Evolutionary conservation across 164 flowering plant genomes (phyloP).

Genomic region (Platanus orientalis): DNA sequence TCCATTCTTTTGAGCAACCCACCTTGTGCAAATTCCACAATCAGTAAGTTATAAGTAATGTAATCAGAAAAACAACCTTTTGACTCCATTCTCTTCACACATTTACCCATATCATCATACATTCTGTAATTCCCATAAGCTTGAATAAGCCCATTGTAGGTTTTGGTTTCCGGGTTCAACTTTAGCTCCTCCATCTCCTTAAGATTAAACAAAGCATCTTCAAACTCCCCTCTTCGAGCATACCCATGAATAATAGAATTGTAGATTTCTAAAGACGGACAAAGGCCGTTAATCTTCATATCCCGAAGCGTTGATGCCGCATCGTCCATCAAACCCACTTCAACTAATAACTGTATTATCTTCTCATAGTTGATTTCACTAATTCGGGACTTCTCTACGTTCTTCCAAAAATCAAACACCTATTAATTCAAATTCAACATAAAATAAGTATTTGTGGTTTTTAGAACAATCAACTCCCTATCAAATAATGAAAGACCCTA

Average conservation of each 20-base stretch:
- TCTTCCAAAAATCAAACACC: constrained; percentile 60
- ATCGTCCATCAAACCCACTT: constrained; percentile 39
- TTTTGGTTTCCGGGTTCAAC: constrained; percentile 28
- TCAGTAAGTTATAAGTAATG: constrained; percentile 51
- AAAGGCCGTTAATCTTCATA: constrained; percentile 30
- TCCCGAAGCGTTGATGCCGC: constrained; percentile 28
- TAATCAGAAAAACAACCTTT: constrained; percentile 41
- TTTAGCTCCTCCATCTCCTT: constrained; percentile 36
- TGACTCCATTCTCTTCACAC: constrained; percentile 48
- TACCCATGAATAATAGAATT: constrained; percentile 46
- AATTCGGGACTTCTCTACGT: constrained; percentile 34
- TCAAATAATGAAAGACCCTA: not conserved
- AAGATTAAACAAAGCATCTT: constrained; percentile 31
- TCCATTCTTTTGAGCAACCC: constrained; percentile 60
- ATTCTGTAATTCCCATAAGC: constrained; percentile 44
- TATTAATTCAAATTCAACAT: constrained; percentile 16
- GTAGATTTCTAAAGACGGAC: constrained; percentile 34
- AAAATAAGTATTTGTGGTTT: not conserved
- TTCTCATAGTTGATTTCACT: constrained; percentile 38
- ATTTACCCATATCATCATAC: constrained; percentile 57
- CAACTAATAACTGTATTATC: constrained; percentile 34
- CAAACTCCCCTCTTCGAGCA: constrained; percentile 37
- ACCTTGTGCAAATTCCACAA: constrained; percentile 41
- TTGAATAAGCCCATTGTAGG: constrained; percentile 48
- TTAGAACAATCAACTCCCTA: not conserved